Conservation (phyloP, 495 filamentous ascomycete genomes). For the Penicillium pulvis region DNA sequence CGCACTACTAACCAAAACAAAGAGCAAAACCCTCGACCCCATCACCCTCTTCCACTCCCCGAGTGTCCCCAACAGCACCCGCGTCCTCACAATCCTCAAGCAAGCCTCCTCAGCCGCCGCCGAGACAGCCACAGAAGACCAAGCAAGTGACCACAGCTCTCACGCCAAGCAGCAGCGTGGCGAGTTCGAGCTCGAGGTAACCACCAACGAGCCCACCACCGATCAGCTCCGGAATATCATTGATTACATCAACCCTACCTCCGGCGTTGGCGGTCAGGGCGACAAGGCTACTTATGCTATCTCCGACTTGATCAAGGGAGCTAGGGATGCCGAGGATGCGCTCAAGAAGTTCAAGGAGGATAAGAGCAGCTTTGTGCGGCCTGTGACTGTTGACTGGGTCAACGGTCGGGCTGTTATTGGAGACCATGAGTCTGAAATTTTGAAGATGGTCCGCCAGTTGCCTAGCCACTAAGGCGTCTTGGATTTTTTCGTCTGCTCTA, state of each 20-base stretch:
- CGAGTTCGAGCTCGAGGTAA: slow-evolving; percentile 85
- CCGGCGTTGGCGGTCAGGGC: slow-evolving; percentile 34
- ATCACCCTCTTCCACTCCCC: slow-evolving; percentile 95
- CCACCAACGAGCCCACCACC: slow-evolving; percentile 74
- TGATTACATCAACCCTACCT: slow-evolving; percentile 70
- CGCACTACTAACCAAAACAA: slow-evolving; percentile 9
- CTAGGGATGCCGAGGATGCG: slow-evolving; percentile 71
- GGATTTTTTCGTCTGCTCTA: background rate
- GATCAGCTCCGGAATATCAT: slow-evolving; percentile 88
- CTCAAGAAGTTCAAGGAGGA: slow-evolving; percentile 66
- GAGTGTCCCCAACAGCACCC: slow-evolving; percentile 60
- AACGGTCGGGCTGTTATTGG: slow-evolving; percentile 79
- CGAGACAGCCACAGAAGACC: slow-evolving; percentile 62
- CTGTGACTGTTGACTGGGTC: slow-evolving; percentile 89
- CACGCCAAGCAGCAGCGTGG: slow-evolving; percentile 57
- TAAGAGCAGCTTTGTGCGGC: slow-evolving; percentile 65
- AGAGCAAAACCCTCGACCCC: slow-evolving; percentile 85
- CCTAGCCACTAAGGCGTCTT: slow-evolving; percentile 23
- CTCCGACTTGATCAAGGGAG: slow-evolving; percentile 67
- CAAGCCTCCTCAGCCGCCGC: slow-evolving; percentile 65
- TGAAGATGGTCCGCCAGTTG: slow-evolving; percentile 68
- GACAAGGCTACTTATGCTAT: slow-evolving; percentile 33
- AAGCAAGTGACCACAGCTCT: slow-evolving; percentile 60
- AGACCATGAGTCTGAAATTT: slow-evolving; percentile 79
- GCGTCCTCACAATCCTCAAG: slow-evolving; percentile 72